Evolutionary conservation across 495 filamentous ascomycete genomes (phyloP).

Genomic region (Chaetomium tenue): DNA sequence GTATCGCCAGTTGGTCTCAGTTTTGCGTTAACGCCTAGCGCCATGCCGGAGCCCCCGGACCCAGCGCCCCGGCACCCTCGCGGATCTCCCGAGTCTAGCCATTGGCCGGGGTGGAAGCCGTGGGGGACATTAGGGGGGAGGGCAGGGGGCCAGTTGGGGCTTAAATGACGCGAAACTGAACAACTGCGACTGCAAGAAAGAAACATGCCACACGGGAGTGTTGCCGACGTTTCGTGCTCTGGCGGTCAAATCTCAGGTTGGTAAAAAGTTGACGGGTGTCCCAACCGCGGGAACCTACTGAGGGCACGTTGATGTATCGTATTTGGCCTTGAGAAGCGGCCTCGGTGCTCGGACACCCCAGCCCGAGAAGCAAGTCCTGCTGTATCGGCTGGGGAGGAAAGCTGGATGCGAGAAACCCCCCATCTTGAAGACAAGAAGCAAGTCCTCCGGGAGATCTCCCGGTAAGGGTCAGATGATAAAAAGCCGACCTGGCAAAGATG

Average conservation of each 20-base stretch:
- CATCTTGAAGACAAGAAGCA: background rate
- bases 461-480: background rate
- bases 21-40: background rate
- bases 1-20: background rate
- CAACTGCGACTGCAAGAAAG: too few species aligned
- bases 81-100: background rate
- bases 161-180: too few species aligned
- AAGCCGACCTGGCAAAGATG: background rate
- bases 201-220: too few species aligned
- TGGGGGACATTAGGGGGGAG: background rate
- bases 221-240: too few species aligned
- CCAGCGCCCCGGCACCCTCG: background rate
- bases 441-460: background rate
- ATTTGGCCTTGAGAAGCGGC: too few species aligned
- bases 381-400: background rate
- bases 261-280: too few species aligned
- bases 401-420: background rate
- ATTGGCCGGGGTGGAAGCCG: background rate
- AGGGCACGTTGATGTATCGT: too few species aligned
- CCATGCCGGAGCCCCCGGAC: background rate
- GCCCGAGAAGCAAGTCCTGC: too few species aligned
- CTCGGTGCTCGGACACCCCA: too few species aligned
- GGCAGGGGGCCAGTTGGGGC: too few species aligned
- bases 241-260: too few species aligned
- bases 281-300: too few species aligned